Base-by-base conservation (phyloP, 306 rosid genomes). In the Trifolium subterraneum region DNA sequence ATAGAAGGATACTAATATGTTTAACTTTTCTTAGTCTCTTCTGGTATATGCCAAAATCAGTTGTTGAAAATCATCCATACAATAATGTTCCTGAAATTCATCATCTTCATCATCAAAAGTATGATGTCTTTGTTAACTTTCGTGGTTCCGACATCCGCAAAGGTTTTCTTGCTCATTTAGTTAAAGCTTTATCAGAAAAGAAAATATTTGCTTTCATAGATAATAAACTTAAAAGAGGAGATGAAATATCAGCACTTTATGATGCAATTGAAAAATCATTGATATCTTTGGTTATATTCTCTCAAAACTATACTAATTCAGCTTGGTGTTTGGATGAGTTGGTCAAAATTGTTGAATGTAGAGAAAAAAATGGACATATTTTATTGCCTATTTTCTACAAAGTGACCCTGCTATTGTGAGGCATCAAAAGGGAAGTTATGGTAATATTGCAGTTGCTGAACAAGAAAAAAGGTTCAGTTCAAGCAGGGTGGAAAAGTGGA, bases 321-420 rank as follows among this genome's bases (percentile, higher is more conserved):
- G 1, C 0, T 0, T 77, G 75, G 80, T 68, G 80, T 68, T 27
- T 77, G 27, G 60, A 77, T 0, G 80, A 77, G 47, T 69, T 68
- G 3, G 75, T 15, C 3, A 42, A 7, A 27, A 68, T 77, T 44
- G 39, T 77, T 13, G 70, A 59, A 6, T 47, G 80, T 15, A 45
- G 41, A 19, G 48, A 31, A 2, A 45, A 68, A 45, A 4, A 20
- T 20, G 19, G 6, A 1, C 75, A 19, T 1, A 56, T n/a, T 1
- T 13, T 68, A 1, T 55, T 67, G 16, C 80, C 74, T 10, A 38
- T 75, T 65, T 75, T 76, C 74, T 76, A 41, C 39, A 9, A 39
- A 4, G 50, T 67, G 3, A 67, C 12, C 74, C 74, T 2, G 18
- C 61, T 6, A 23, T 11, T 67, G 68, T 76, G 12, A 58, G 74